Evolutionary conservation across 1,284 basidiomycete species (phyloP), one percentile per base, ranked within the genome.

Genomic region (Pseudozyma sp.): DNA sequence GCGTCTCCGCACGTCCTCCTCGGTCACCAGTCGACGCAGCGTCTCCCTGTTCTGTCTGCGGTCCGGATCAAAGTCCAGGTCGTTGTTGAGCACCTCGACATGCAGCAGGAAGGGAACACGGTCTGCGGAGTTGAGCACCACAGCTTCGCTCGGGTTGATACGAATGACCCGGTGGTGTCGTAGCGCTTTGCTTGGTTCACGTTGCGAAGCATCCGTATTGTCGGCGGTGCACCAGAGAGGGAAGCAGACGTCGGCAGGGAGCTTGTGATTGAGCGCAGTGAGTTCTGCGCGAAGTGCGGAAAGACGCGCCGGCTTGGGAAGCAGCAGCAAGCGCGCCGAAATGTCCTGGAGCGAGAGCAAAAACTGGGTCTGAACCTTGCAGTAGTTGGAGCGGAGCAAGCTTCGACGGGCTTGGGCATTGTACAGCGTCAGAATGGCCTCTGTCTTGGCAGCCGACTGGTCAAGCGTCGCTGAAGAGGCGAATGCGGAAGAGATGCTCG

Each of bases 71-170:
- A 99, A 99, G 84, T 97, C 93, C 29, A 99, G 88, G 80, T 99
- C 96, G 55, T 91, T 91, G 75, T 91, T 89, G 34, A 99, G 88
- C 52, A 99, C 91, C 85, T 99, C 97, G 59, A 99, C 90, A 68
- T 97, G 89, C 14, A 99, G 88, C 35, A 99, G 88, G 83, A 93
- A 99, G 1, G 97, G 97, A 1, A 94, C 95, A 49, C 92, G 89
- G 85, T 99, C 95, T 3, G 97, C 97, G 39, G 96, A 99, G 84
- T 99, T 99, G 48, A 99, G 89, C 6, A 99, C 97, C 37, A 99
- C 97, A 45, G 94, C 93, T 87, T 99, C 97, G 24, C 94, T 94
- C 3, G 97, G 96, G 16, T 95, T 95, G 84, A 99, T 97, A 76
- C 97, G 91, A 44, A 99, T 94, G 56, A 99, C 94, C 40, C 94